Base-by-base conservation (phyloP, 2,329 filamentous ascomycete genomes). In the Cadophora luteo-olivacea region DNA sequence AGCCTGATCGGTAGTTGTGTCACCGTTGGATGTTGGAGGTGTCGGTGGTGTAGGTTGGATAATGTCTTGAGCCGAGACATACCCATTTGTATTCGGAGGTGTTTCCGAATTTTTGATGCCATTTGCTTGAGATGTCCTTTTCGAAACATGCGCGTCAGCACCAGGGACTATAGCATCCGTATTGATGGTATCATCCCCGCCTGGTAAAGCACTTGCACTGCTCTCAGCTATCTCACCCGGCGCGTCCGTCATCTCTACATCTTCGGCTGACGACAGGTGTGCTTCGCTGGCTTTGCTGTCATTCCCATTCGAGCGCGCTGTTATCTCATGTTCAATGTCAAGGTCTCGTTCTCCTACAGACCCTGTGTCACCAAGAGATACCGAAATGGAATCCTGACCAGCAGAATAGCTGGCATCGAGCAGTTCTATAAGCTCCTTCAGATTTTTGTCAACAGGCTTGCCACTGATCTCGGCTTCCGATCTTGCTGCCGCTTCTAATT, bases 391-490 rank as follows among this genome's bases (percentile, higher is more conserved):
- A 80, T 75, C 73, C 24, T 68, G 66, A 16, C 70, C 67, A 52
- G 69, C 81, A 79, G 85, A 88, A 75, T 92, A 82, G 73, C 90
- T 90, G 51, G 87, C 85, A 69, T 93, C 90, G 7, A 96, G 82
- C 72, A 95, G 86, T 61, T 83, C 83, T 74, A 96, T 92, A 8
- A 97, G 82, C 75, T 96, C 91, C 72, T 88, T 88, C 49, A 92
- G 82, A 66, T 94, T 85, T 60, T 85, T 85, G 64, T 94, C 91
- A 57, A 89, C 87, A 0, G 91, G 84, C 74, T 89, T 91, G 64
- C 89, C 86, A 62, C 86, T 89, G 52, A 97, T 85, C 69, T 96
- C 92, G n/a, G 92, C 90, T 79, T 98, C 95, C 65, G 92, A 92
- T 64, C 86, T 87, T 58, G 94, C 81, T 0, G 93, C 93, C 65